Percentiles rank a stretch among this genome's conserved stretches.
These are phyloP conservation scores for Tylopilus sp. DNA, from an alignment of 1,284 basidiomycete species.

Conservation along the genomic window DNA sequence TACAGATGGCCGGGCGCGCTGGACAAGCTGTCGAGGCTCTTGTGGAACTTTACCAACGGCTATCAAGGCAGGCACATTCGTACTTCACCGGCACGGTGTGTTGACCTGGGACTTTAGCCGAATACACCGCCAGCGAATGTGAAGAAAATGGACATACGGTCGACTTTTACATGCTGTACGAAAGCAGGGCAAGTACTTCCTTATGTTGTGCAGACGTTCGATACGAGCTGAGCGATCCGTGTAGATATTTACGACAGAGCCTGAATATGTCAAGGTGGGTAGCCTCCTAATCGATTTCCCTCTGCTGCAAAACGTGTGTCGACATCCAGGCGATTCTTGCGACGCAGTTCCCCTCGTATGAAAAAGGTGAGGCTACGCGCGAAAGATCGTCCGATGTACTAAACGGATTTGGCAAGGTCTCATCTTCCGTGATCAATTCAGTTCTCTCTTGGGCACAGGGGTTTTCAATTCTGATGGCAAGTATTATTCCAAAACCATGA, in stretches of 20 bases:
- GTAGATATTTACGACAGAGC: slow-evolving; percentile 39
- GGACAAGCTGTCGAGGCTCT: slow-evolving; percentile 27
- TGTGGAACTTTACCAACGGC: slow-evolving; percentile 32
- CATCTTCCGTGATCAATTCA: slow-evolving; percentile 29
- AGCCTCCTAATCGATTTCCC: background rate
- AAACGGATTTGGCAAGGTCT: slow-evolving; percentile 16
- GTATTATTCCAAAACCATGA: slow-evolving; percentile 1
- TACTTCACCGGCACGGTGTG: background rate
- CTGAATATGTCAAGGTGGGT: slow-evolving; percentile 42
- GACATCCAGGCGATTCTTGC: slow-evolving; percentile 35
- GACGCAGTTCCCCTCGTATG: slow-evolving; percentile 43
- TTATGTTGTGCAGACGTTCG: background rate
- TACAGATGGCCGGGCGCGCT: slow-evolving; percentile 36
- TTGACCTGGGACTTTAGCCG: slow-evolving; percentile 22
- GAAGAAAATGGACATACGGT: slow-evolving; percentile 33
- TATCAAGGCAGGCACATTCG: slow-evolving; percentile 31
- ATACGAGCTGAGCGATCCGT: background rate
- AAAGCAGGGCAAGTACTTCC: slow-evolving; percentile 31
- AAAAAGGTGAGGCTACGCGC: slow-evolving; percentile 37
- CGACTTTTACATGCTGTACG: slow-evolving; percentile 33
- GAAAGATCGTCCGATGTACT: slow-evolving; percentile 1
- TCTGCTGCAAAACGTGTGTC: background rate
- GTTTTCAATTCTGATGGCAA: slow-evolving; percentile 62
- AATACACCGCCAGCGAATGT: slow-evolving; percentile 20
- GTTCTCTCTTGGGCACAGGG: slow-evolving; percentile 49